Conservation (phyloP, 371 early-diverging fungal genomes). For the Lichtheimia ramosa region DNA sequence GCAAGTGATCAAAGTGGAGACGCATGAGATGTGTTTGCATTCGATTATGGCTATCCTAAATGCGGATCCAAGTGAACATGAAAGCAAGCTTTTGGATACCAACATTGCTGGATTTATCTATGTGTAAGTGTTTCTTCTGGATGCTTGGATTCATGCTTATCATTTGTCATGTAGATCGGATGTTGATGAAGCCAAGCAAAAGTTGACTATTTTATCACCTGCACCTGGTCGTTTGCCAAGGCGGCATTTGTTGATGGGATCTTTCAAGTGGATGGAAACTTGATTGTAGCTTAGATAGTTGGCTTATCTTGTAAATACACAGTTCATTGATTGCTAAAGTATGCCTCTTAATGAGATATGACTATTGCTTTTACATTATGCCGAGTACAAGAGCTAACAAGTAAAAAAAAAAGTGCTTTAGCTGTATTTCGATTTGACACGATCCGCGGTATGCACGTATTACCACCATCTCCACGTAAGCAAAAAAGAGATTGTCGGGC, state of each 20-base stretch:
- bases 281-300: constrained; percentile 6
- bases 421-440: no score
- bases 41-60: constrained; percentile 85
- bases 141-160: neutral
- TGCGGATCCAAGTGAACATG: constrained; percentile 60
- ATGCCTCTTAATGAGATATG: no score
- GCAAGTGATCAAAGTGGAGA: constrained; percentile 79
- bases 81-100: constrained; percentile 65
- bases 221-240: constrained; percentile 87
- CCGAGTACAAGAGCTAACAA: no score
- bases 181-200: constrained; percentile 77
- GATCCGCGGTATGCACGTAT: no score
- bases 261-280: constrained; percentile 82
- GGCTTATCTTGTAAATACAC: no score
- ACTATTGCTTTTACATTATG: no score
- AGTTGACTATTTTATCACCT: constrained; percentile 84
- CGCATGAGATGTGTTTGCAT: constrained; percentile 81
- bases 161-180: constrained; percentile 58
- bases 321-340: no score
- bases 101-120: constrained; percentile 89
- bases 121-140: constrained; percentile 52
- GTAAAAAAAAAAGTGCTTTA: no score
- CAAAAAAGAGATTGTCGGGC: no score
- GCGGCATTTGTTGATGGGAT: constrained; percentile 78
- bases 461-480: no score